A percentile compares a stretch with the other conserved stretches of the same genome.
Evolutionary conservation across 1,139 yeast genomes (phyloP).

Genomic region (Pichia sp.): DNA sequence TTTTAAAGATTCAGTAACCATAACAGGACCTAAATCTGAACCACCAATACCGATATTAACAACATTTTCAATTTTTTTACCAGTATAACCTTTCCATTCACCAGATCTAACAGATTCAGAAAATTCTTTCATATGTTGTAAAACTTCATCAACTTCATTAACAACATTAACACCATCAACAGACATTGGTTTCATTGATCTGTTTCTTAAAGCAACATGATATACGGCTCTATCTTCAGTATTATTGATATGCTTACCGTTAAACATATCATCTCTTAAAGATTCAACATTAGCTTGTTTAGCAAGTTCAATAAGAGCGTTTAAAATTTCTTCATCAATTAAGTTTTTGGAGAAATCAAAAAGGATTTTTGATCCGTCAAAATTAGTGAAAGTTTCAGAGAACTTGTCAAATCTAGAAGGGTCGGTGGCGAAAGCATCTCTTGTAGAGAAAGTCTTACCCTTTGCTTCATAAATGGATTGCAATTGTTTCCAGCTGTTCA

Average conservation of each 20-base stretch:
- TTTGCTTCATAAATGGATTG: constrained; percentile 60
- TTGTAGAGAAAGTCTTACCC: constrained; percentile 67
- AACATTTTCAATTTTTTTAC: constrained; percentile 85
- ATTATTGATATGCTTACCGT: constrained; percentile 87
- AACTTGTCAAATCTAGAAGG: constrained; percentile 67
- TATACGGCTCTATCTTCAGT: constrained; percentile 96
- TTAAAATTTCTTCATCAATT: constrained; percentile 74
- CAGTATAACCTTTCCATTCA: constrained; percentile 94
- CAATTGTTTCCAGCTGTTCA: constrained; percentile 80
- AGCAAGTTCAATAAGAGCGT: constrained; percentile 68
- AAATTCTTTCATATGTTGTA: constrained; percentile 94
- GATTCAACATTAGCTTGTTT: constrained; percentile 83
- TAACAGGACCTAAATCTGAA: constrained; percentile 96
- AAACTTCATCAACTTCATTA: constrained; percentile 82
- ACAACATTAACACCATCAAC: constrained; percentile 89
- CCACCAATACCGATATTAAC: constrained; percentile 99
- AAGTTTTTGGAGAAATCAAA: constrained; percentile 95
- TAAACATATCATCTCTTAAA: constrained; percentile 85
- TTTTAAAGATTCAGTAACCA: constrained; percentile 98
- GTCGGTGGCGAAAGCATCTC: constrained; percentile 71
- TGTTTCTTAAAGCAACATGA: constrained; percentile 95
- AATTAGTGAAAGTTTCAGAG: constrained; percentile 72
- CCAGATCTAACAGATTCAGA: constrained; percentile 86
- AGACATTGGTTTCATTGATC: constrained; percentile 69
- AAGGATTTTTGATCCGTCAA: constrained; percentile 78